Conservation (phyloP, 1,139 yeast genomes). For the Suhomyces terraborum region DNA sequence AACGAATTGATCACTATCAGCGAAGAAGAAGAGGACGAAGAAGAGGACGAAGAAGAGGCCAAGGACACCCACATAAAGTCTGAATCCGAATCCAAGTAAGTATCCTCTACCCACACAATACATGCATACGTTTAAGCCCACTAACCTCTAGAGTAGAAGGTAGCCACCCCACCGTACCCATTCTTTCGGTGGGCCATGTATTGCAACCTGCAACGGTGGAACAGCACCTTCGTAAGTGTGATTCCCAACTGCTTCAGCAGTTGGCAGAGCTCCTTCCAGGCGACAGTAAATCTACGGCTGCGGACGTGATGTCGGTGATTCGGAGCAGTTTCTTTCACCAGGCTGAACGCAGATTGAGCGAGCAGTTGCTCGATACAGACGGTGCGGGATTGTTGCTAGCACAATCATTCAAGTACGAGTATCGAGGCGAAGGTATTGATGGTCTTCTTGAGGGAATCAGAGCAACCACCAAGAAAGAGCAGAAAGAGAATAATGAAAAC, state of each 20-base stretch:
- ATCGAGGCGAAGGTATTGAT: constrained; percentile 61
- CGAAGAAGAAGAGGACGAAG: constrained; percentile 50
- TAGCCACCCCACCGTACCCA: constrained; percentile 20
- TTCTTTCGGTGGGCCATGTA: constrained; percentile 39
- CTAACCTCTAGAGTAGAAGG: constrained; percentile 4
- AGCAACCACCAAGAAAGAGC: constrained; percentile 21
- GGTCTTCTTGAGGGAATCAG: constrained; percentile 55
- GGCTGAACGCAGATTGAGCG: constrained; percentile 46
- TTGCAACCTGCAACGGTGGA: constrained; percentile 42
- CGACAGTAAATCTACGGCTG: constrained; percentile 24
- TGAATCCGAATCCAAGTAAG: constrained; percentile 15
- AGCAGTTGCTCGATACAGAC: constrained; percentile 38
- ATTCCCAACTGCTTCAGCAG: constrained; percentile 37
- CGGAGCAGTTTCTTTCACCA: constrained; percentile 58
- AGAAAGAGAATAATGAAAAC: background rate
- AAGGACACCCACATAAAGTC: constrained; percentile 20
- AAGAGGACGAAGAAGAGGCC: constrained; percentile 40
- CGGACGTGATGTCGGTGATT: constrained; percentile 46
- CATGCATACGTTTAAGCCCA: constrained; percentile 3
- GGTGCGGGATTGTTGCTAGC: constrained; percentile 60
- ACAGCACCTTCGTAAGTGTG: constrained; percentile 39
- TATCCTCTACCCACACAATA: constrained; percentile 5
- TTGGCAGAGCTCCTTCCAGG: constrained; percentile 45
- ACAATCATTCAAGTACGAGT: constrained; percentile 51
- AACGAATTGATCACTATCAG: constrained; percentile 49